phyloP scores from a whole-genome alignment of 352 stramenopile genomes.

The Phytophthora litchii region DNA sequence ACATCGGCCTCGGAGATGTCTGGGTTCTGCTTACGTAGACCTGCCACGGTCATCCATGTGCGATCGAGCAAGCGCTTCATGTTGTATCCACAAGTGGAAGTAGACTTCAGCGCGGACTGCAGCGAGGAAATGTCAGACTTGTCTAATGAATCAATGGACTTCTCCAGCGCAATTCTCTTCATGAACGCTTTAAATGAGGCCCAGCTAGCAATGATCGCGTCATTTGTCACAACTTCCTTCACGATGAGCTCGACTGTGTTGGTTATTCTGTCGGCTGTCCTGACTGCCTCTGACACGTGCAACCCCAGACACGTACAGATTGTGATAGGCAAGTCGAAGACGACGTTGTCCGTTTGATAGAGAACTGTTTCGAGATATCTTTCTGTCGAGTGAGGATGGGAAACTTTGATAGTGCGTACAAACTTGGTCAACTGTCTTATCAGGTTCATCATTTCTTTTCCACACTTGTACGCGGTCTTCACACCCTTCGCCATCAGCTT shows the following conservation, averaged over 20 bases:
- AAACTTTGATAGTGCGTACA: constrained; percentile 27
- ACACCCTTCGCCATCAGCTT: constrained; percentile 30
- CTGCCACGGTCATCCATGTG: constrained; percentile 27
- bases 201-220: constrained; percentile 30
- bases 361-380: constrained; percentile 40
- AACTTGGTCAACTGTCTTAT: constrained; percentile 35
- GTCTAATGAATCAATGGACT: constrained; percentile 20
- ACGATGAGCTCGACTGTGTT: constrained; percentile 35
- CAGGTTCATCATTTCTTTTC: constrained; percentile 33
- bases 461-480: constrained; percentile 26
- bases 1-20: constrained; percentile 26
- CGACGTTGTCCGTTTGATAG: constrained; percentile 42
- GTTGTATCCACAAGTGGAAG: constrained; percentile 28
- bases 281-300: constrained; percentile 26
- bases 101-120: constrained; percentile 18
- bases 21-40: constrained; percentile 14
- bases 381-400: constrained; percentile 25
- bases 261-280: constrained; percentile 26
- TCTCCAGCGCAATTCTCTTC: constrained; percentile 21
- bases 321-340: constrained; percentile 47
- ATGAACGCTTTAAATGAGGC: constrained; percentile 24
- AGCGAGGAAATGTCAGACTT: constrained; percentile 22
- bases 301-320: constrained; percentile 38
- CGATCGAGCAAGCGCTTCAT: constrained; percentile 29
- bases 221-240: constrained; percentile 35